Conservation (phyloP, 2,329 filamentous ascomycete genomes). For the Exophiala sp. region DNA sequence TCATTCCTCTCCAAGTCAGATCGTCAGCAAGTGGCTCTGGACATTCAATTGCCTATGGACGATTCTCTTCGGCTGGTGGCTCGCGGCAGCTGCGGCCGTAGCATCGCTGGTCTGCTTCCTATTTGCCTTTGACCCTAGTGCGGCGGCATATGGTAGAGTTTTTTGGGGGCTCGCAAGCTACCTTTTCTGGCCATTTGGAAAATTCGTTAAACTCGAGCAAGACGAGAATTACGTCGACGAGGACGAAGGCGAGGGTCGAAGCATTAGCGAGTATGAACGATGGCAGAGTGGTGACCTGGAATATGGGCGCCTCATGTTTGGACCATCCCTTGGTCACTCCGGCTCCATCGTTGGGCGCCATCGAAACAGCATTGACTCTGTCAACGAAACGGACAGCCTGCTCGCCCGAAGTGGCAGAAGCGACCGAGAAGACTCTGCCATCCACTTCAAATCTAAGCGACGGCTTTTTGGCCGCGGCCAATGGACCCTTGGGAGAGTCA, state of each 20-base stretch:
- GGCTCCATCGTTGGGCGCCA: constrained; percentile 75
- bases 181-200: constrained; percentile 92
- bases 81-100: constrained; percentile 66
- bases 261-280: constrained; percentile 97
- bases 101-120: constrained; percentile 73
- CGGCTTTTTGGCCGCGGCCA: constrained; percentile 89
- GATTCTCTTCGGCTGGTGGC: constrained; percentile 91
- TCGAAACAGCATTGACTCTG: constrained; percentile 81
- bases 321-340: constrained; percentile 61
- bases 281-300: constrained; percentile 98
- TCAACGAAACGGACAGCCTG: constrained; percentile 82
- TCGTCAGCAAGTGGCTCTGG: constrained; percentile 75
- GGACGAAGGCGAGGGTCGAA: constrained; percentile 89
- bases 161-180: constrained; percentile 80
- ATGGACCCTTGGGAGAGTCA: constrained; percentile 89
- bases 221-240: constrained; percentile 93
- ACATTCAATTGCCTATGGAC: constrained; percentile 91
- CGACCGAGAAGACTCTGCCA: constrained; percentile 39
- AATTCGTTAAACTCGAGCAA: constrained; percentile 86
- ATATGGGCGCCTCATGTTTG: constrained; percentile 92
- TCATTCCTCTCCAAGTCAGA: constrained; percentile 84
- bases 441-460: constrained; percentile 56
- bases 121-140: constrained; percentile 72
- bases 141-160: constrained; percentile 75
- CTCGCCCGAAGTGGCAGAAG: constrained; percentile 61